Percentiles rank a stretch among this genome's conserved stretches.
Evolutionary conservation across 805 yeast genomes (phyloP).

Genomic region (Myxozyma neglecta): DNA sequence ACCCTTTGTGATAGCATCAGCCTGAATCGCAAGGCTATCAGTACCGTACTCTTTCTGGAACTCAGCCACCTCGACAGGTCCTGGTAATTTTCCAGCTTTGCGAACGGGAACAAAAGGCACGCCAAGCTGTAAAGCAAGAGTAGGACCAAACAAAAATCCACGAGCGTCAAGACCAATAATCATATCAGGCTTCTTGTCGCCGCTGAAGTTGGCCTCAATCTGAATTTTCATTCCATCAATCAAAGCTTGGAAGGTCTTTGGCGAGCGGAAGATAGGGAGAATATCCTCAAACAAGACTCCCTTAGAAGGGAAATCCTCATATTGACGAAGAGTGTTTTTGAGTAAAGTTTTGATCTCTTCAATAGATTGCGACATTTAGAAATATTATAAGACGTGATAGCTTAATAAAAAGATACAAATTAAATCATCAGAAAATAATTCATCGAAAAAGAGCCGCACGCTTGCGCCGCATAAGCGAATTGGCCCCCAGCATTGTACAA

Average conservation of each 20-base stretch:
- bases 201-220: constrained; percentile 54
- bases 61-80: constrained; percentile 67
- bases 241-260: constrained; percentile 75
- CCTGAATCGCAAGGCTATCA: constrained; percentile 87
- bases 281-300: constrained; percentile 96
- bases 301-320: constrained; percentile 90
- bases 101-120: constrained; percentile 95
- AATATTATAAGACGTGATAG: not conserved
- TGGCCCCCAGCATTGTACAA: not conserved
- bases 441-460: not conserved
- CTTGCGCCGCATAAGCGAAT: not conserved
- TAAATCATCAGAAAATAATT: not conserved
- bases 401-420: not conserved
- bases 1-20: constrained; percentile 73
- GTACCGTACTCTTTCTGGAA: constrained; percentile 89
- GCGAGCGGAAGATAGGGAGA: constrained; percentile 86
- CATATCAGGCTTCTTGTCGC: constrained; percentile 68
- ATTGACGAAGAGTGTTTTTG: constrained; percentile 50
- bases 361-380: constrained; percentile 3
- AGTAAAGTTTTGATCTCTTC: constrained; percentile 24
- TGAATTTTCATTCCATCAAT: constrained; percentile 78
- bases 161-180: constrained; percentile 94
- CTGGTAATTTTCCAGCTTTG: constrained; percentile 94
- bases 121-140: constrained; percentile 83
- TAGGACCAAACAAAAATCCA: constrained; percentile 95